phyloP scores from a whole-genome alignment of 768 basidiomycete species.

The Cantharellus anzutake region DNA sequence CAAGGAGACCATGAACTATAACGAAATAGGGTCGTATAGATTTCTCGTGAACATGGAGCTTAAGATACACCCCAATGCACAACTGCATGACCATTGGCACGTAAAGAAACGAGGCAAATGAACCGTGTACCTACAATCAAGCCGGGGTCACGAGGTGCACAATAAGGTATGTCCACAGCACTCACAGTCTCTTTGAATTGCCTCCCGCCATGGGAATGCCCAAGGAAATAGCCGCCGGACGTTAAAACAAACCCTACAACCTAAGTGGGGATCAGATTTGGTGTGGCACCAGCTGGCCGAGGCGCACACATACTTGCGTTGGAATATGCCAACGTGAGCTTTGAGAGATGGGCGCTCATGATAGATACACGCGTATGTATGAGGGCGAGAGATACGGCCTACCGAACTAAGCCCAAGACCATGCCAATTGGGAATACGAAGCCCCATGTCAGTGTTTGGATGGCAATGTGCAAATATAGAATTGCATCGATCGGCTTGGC shows the following conservation, averaged over 20 bases:
- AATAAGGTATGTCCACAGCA: background rate
- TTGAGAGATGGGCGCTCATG: slow-evolving; percentile 3
- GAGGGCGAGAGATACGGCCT: background rate
- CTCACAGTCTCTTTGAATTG: slow-evolving; percentile 44
- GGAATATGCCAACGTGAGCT: slow-evolving; percentile 83
- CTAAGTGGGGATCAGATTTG: slow-evolving; percentile 18
- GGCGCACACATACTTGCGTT: slow-evolving; percentile 36
- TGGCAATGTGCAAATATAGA: slow-evolving; percentile 63
- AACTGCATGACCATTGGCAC: slow-evolving; percentile 49
- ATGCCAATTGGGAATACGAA: slow-evolving; percentile 61
- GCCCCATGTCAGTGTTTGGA: slow-evolving; percentile 72
- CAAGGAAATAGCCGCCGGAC: slow-evolving; percentile 55
- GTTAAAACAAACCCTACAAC: slow-evolving; percentile 50
- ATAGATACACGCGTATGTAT: background rate
- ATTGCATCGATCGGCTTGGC: slow-evolving; percentile 44
- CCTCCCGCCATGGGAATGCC: slow-evolving; percentile 73
- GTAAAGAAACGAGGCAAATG: slow-evolving; percentile 41
- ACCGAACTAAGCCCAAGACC: slow-evolving; percentile 23
- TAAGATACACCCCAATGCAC: slow-evolving; percentile 68
- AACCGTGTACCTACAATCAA: slow-evolving; percentile 29
- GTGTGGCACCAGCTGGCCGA: too few relatives aligned
- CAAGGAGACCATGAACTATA: slow-evolving; percentile 52
- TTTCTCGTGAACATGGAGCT: slow-evolving; percentile 73
- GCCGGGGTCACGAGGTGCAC: background rate
- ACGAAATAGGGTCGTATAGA: slow-evolving; percentile 56